Conservation (phyloP, 2,329 filamentous ascomycete species). For the Diaporthe ilicicola region DNA sequence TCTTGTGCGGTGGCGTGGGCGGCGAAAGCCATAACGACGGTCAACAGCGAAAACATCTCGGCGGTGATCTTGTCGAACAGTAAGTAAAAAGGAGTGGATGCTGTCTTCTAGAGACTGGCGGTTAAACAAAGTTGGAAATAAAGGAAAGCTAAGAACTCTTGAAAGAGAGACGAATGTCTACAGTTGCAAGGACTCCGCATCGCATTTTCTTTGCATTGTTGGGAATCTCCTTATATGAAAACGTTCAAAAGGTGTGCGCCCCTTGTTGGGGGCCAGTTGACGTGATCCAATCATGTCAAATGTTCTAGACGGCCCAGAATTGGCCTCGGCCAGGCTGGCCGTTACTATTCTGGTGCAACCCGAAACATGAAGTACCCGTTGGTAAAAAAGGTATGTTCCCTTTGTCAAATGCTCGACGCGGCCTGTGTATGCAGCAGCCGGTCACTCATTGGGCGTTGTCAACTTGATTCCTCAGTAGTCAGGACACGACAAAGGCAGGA, state of each 20-base stretch:
- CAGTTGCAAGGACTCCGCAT: neutral
- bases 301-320: neutral
- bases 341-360: neutral
- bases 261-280: neutral
- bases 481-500: neutral
- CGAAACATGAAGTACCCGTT: neutral
- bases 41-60: neutral
- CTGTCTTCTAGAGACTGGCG: neutral
- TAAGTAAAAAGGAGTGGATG: neutral
- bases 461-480: neutral
- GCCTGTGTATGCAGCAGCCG: neutral
- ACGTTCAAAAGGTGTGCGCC: neutral
- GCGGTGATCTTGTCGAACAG: neutral
- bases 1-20: neutral
- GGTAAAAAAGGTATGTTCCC: neutral
- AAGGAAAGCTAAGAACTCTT: neutral
- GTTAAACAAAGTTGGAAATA: neutral
- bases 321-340: neutral
- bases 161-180: too few relatives aligned
- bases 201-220: neutral
- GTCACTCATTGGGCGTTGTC: neutral
- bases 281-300: neutral
- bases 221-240: neutral
- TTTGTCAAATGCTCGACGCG: neutral
- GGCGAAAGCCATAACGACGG: neutral